Evolutionary conservation across 352 stramenopile species (phyloP), one percentile per base, ranked within the genome.

Genomic region (Globisporangium middletonii): DNA sequence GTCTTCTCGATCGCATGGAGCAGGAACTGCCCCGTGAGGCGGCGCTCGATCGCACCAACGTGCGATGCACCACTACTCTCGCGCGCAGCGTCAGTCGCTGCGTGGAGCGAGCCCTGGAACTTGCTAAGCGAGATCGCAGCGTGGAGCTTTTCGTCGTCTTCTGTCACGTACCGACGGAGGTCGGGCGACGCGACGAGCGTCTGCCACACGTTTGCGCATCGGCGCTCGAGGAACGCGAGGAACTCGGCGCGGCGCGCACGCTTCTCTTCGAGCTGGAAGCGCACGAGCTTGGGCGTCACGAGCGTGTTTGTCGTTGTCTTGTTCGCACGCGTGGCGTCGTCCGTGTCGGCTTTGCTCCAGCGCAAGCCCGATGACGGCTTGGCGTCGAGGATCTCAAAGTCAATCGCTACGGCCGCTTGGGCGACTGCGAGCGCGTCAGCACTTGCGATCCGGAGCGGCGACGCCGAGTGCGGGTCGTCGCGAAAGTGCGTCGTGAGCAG

Each of bases 231-330:
- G 46, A 95, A 95, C 7, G 65, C 55, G 30, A 90, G 55, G 33
- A 93, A 91, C 27, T 75, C 66, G 19, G 69, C 59, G 35, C 86
- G 79, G 13, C 79, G 73, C 53, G 69, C 68, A 23, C 66, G 64
- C 53, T 95, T 95, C 55, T 95, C 83, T 65, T 93, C 77, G 9
- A 95, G 64, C 52, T 95, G 85, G 51, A 88, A 93, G 7, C 84
- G 82, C 47, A 93, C 79, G n/a, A 95, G 69, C 49, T 93, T 92
- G 0, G 85, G 85, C 26, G 84, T 92, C 13, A 88, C 75, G 4
- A 72, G 68, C 4, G 68, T 49, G 35, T 8, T 16, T 11, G 26
- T 27, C 18, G 13, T 49, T n/a, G 46, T 23, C 51, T 59, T 64
- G 18, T 43, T 9, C 16, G 44, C 56, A 27, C 60, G 30, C 37